phyloP scores from a whole-genome alignment of 2,329 filamentous ascomycete species.

The Seiridium unicorne region DNA sequence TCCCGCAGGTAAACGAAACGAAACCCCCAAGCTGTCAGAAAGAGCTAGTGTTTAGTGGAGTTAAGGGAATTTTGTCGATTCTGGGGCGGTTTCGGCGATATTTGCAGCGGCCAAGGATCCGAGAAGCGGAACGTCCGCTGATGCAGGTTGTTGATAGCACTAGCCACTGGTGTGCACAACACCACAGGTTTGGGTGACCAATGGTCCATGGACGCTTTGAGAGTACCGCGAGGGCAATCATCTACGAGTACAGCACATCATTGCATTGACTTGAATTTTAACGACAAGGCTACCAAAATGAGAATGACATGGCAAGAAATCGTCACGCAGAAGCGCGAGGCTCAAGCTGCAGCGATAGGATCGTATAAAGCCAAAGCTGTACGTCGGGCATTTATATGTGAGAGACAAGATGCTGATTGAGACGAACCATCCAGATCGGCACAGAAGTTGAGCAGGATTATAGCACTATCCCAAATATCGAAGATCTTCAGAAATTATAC shows the following conservation, averaged over 20 bases:
- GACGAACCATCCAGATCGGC: too few relatives aligned
- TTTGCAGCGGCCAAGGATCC: not conserved
- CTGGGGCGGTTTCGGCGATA: not conserved
- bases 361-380: not conserved
- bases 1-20: too few relatives aligned
- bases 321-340: slow-evolving; percentile 4
- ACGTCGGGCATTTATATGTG: not conserved
- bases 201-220: too few relatives aligned
- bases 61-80: not conserved
- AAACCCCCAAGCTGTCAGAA: too few relatives aligned
- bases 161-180: not conserved
- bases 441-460: too few relatives aligned
- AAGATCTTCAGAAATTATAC: not conserved
- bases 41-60: not conserved
- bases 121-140: not conserved
- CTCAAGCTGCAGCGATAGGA: not conserved
- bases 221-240: too few relatives aligned
- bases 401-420: too few relatives aligned
- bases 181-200: too few relatives aligned
- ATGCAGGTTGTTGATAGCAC: not conserved
- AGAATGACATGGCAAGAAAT: not conserved
- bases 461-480: not conserved
- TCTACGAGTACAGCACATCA: too few relatives aligned
- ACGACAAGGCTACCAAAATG: too few relatives aligned
- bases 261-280: too few relatives aligned